phyloP scores from a whole-genome alignment of 1,139 yeast genomes.

The Saccharomyces hybrid region DNA sequence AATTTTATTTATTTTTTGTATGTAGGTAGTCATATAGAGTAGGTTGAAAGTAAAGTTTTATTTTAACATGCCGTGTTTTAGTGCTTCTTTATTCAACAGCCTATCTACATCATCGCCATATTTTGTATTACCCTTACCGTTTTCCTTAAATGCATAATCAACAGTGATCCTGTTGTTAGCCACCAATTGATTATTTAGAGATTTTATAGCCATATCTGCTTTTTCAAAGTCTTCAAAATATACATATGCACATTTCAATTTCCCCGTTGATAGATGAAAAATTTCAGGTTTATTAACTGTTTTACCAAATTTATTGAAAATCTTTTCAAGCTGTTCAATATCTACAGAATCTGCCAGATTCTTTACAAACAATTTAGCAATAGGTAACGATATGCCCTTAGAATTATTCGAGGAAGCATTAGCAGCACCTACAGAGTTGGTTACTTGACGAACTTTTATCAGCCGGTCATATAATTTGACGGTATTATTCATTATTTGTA shows the following conservation, averaged over 20 bases:
- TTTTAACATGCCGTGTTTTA: conserved; percentile 29
- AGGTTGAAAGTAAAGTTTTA: not conserved
- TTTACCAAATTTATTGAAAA: conserved; percentile 67
- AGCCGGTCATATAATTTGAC: conserved; percentile 57
- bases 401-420: conserved; percentile 5
- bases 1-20: not conserved
- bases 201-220: conserved; percentile 65
- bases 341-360: conserved; percentile 67
- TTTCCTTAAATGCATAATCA: conserved; percentile 67
- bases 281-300: conserved; percentile 48
- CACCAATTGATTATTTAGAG: conserved; percentile 60
- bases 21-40: not conserved
- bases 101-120: conserved; percentile 85
- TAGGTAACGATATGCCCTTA: conserved; percentile 40
- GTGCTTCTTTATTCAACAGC: conserved; percentile 60
- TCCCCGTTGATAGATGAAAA: conserved; percentile 46
- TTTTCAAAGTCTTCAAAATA: conserved; percentile 54
- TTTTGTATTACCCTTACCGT: conserved; percentile 43
- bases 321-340: conserved; percentile 46
- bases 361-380: conserved; percentile 71
- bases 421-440: conserved; percentile 13
- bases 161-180: conserved; percentile 59
- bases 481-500: conserved; percentile 43
- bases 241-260: conserved; percentile 54
- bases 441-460: conserved; percentile 45